Conservation (phyloP, 371 early-diverging fungal species). For the Rhizomucor pusillus region DNA sequence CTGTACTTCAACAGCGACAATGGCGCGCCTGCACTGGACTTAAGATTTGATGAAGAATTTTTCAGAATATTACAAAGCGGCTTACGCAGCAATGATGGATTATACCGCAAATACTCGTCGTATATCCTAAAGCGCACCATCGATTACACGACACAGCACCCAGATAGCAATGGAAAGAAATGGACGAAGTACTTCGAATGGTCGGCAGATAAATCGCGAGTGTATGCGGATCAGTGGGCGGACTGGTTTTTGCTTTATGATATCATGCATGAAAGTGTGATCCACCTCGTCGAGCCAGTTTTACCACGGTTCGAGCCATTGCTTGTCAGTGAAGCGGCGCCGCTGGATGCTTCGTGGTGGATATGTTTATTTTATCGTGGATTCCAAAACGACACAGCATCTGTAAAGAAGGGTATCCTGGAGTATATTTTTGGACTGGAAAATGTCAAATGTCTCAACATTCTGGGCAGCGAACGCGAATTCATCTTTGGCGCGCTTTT, state of each 20-base stretch:
- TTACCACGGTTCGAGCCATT: conserved; percentile 37
- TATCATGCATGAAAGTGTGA: conserved; percentile 51
- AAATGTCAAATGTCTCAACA: conserved; percentile 19
- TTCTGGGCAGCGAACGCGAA: conserved; percentile 25
- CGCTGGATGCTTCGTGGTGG: conserved; percentile 46
- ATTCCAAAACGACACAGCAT: conserved; percentile 37
- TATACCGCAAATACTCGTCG: conserved; percentile 41
- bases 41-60: conserved; percentile 38
- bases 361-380: conserved; percentile 39
- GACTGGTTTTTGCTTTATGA: conserved; percentile 62
- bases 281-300: conserved; percentile 54
- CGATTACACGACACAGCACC: conserved; percentile 33
- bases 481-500: conserved; percentile 44
- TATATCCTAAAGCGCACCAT: conserved; percentile 46
- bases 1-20: conserved; percentile 34
- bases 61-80: conserved; percentile 48
- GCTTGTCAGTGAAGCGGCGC: conserved; percentile 15
- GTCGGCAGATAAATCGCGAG: conserved; percentile 19
- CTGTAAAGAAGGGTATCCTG: conserved; percentile 36
- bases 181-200: conserved; percentile 46
- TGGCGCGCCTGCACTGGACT: conserved; percentile 20
- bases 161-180: neutral
- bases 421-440: conserved; percentile 39
- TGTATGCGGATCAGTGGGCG: conserved; percentile 41
- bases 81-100: conserved; percentile 37